These are phyloP conservation scores for Fonsecaea multimorphosa DNA, from an alignment of 2,329 filamentous ascomycete genomes.

Conservation along the genomic window DNA sequence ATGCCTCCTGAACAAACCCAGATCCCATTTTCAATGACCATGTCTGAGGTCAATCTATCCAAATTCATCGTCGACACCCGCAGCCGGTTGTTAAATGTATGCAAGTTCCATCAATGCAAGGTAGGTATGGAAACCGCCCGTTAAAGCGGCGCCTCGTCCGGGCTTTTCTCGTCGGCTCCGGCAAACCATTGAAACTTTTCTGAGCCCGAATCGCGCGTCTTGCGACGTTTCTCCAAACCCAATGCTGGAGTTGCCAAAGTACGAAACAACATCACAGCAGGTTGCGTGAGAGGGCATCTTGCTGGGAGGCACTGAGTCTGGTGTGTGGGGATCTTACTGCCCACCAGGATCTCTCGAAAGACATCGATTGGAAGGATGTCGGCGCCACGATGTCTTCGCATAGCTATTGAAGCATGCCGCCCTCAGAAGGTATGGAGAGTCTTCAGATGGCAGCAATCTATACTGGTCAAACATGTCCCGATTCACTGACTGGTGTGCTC, in stretches of 20 bases:
- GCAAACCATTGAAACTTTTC: background rate
- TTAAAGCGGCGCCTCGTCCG: background rate
- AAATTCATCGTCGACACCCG: background rate
- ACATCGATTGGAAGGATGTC: conserved; percentile 28
- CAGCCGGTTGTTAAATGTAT: background rate
- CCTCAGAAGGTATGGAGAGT: conserved; percentile 35
- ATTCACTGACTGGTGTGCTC: background rate
- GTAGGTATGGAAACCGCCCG: no score
- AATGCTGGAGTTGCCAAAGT: background rate
- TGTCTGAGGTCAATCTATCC: background rate
- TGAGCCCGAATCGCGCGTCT: background rate
- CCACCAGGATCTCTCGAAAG: background rate
- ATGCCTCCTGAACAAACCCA: background rate
- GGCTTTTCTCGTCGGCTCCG: background rate
- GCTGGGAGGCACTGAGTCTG: background rate
- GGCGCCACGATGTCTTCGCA: conserved; percentile 34
- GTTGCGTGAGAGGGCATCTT: background rate
- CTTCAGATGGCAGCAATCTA: no score
- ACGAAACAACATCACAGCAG: background rate
- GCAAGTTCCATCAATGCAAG: no score
- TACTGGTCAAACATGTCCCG: background rate
- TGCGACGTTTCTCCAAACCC: background rate
- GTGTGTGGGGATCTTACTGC: background rate
- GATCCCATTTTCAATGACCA: background rate
- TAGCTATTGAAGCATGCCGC: conserved; percentile 37